Percentiles rank a stretch among this genome's conserved stretches.
Evolutionary conservation across 2,329 filamentous ascomycete species (phyloP).

Genomic region (Hortaea werneckii): DNA sequence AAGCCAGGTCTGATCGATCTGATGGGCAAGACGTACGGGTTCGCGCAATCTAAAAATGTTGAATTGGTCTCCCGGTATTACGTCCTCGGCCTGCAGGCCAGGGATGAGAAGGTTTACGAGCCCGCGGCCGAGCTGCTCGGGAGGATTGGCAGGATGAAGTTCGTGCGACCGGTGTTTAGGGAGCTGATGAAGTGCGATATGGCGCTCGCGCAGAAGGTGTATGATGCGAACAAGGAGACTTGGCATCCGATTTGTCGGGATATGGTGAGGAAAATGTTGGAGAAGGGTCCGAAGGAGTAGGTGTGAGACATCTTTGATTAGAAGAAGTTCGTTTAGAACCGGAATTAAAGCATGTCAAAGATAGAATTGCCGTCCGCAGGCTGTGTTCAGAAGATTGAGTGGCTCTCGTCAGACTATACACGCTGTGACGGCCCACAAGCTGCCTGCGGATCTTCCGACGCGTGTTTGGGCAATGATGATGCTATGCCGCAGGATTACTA

Average conservation of each 20-base stretch:
- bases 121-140: slow-evolving; percentile 67
- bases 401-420: too few species aligned
- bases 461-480: too few species aligned
- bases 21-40: slow-evolving; percentile 66
- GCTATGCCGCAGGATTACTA: too few species aligned
- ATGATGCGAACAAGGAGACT: slow-evolving; percentile 78
- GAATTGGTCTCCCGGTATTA: slow-evolving; percentile 78
- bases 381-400: too few species aligned
- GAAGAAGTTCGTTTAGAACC: too few species aligned
- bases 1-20: slow-evolving; percentile 54
- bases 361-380: too few species aligned
- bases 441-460: too few species aligned
- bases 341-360: too few species aligned
- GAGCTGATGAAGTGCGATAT: slow-evolving; percentile 65
- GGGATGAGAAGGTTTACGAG: slow-evolving; percentile 57
- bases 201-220: slow-evolving; percentile 67
- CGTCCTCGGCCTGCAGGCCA: slow-evolving; percentile 64
- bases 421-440: too few species aligned
- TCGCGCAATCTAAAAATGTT: slow-evolving; percentile 67
- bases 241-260: slow-evolving; percentile 88
- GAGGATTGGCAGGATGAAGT: slow-evolving; percentile 90
- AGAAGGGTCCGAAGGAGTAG: slow-evolving; percentile 8
- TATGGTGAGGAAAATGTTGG: slow-evolving; percentile 64
- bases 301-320: neutral
- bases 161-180: slow-evolving; percentile 76